phyloP scores from a whole-genome alignment of 2,329 filamentous ascomycete genomes.

The Emmonsiellopsis sp. region DNA sequence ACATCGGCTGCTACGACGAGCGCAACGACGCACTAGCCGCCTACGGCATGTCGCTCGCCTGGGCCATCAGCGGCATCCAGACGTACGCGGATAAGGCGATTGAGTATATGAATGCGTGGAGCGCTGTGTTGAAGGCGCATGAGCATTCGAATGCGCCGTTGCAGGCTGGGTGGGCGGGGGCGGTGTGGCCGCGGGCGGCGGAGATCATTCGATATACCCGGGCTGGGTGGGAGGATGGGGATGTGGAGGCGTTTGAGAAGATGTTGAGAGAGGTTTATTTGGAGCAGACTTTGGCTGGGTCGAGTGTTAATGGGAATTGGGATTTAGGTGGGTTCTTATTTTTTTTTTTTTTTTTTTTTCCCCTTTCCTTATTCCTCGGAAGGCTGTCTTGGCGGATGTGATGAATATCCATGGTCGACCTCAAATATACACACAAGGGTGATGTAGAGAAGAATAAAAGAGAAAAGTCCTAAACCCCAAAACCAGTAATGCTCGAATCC shows the following conservation, averaged over 20 bases:
- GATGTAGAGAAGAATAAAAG: conserved; percentile 2
- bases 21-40: conserved; percentile 21
- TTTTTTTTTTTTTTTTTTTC: not conserved
- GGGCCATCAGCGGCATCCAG: conserved; percentile 14
- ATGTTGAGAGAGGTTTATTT: conserved; percentile 21
- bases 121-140: conserved; percentile 16
- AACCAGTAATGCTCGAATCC: conserved; percentile 17
- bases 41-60: conserved; percentile 21
- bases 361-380: not conserved
- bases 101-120: conserved; percentile 21
- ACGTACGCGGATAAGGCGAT: conserved; percentile 21
- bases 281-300: conserved; percentile 14
- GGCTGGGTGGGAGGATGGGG: conserved; percentile 14
- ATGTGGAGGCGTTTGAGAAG: conserved; percentile 16
- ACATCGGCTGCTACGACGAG: conserved; percentile 20
- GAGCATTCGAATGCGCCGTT: conserved; percentile 20
- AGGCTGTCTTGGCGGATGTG: too few relatives aligned
- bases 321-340: conserved; percentile 16
- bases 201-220: conserved; percentile 21
- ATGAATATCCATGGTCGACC: too few relatives aligned
- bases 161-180: conserved; percentile 22
- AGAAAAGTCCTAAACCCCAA: not conserved
- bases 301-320: conserved; percentile 18
- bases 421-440: not conserved
- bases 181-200: conserved; percentile 20